Base-by-base conservation (phyloP, 169 alveolate genomes). In the Cryptosporidium parvum region DNA sequence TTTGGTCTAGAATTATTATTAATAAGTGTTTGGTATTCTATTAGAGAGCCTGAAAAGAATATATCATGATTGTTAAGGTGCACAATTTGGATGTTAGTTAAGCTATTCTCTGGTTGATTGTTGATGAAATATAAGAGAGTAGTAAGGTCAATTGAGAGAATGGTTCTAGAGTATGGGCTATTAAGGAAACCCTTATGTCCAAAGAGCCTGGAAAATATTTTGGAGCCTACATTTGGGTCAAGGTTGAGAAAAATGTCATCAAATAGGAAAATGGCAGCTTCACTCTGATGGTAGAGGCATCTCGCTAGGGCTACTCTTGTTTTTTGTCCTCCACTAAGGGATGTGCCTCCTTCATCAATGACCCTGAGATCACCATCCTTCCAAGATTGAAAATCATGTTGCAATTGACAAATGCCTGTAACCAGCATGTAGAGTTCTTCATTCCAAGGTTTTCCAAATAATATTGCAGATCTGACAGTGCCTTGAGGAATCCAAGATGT, bases 241-340 rank as follows among this genome's bases (percentile, higher is more conserved):
- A 80, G 62, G 44, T 80, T 80, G 18, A 80, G 53, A 53, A 80
- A 80, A 37, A 80, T 80, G n/a, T 80, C 89, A 39, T 80, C 89
- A 39, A 80, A 65, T 21, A 80, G 56, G 35, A 42, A 80, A 5
- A 80, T 26, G 18, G 73, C 37, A 12, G 89, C 89, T 42, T 80
- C 89, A 31, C 35, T 80, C 26, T 42, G 61, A 14, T 59, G 48
- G 85, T 97, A 97, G 1, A 97, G 73, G 14, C 97, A 97, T 44
- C 99, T 70, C 4, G 99, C 98, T 80, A 97, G 92, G 68, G 96
- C 89, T 14, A 97, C 91, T 75, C 99, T 93, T 1, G 97, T 97
- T 10, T 95, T 91, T 86, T 97, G 97, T 0, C 99, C 99, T 68
- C 98, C 98, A 84, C 97, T 93, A 51, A 97, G 84, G 70, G 93